These are phyloP conservation scores for Oryza australiensis DNA, from an alignment of 176 grass and related monocot species.

Conservation along the genomic window DNA sequence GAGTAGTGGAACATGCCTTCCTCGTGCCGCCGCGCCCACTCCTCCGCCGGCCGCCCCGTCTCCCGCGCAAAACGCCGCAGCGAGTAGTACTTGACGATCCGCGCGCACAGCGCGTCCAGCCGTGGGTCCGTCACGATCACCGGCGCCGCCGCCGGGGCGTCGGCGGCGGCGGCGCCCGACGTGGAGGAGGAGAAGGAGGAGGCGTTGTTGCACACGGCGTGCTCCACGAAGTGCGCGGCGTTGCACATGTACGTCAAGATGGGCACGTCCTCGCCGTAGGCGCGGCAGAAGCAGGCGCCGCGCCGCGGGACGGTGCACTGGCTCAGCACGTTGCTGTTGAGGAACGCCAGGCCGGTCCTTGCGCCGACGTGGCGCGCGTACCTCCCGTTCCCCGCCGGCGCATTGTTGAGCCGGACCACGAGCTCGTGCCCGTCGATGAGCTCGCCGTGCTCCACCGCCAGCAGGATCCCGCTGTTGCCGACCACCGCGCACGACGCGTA, in stretches of 20 bases:
- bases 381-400: slow-evolving; percentile 34
- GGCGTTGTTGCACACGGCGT: slow-evolving; percentile 51
- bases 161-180: slow-evolving; percentile 9
- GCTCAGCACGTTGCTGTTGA: slow-evolving; percentile 70
- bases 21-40: slow-evolving; percentile 57
- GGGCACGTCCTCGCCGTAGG: slow-evolving; percentile 54
- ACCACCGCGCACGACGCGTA: slow-evolving; percentile 72
- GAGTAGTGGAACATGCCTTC: slow-evolving; percentile 76
- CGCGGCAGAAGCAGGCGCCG: slow-evolving; percentile 50
- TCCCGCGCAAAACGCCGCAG: slow-evolving; percentile 53
- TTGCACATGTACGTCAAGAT: slow-evolving; percentile 74
- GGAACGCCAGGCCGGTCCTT: slow-evolving; percentile 58
- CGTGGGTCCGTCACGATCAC: slow-evolving; percentile 68
- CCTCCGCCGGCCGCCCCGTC: slow-evolving; percentile 42
- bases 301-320: slow-evolving; percentile 39
- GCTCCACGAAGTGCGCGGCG: slow-evolving; percentile 66
- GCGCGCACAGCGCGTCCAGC: slow-evolving; percentile 62
- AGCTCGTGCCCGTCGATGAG: slow-evolving; percentile 70
- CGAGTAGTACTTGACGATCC: slow-evolving; percentile 79
- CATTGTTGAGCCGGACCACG: slow-evolving; percentile 88
- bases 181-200: neutral
- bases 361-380: slow-evolving; percentile 49
- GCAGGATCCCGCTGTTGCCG: slow-evolving; percentile 74
- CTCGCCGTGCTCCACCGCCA: slow-evolving; percentile 48
- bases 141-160: slow-evolving; percentile 1